Evolutionary conservation across 2,329 filamentous ascomycete genomes (phyloP), one percentile per base, ranked within the genome.

Genomic region (Diaporthe caulivora): DNA sequence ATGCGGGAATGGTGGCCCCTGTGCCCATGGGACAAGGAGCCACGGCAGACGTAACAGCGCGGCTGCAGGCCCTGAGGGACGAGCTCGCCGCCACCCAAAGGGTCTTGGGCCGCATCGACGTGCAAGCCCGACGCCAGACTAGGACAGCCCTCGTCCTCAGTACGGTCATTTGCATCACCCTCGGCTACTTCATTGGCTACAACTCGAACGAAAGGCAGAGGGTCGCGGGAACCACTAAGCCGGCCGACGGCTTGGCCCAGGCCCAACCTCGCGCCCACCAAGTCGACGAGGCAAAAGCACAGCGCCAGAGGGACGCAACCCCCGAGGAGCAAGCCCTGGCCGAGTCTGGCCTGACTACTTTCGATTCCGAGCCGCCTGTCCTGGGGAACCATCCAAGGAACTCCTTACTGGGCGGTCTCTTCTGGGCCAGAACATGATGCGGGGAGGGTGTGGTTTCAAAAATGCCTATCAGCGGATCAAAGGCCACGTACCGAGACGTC

Each of bases 391-490:
- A 17, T 7, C 34, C 55, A 5, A 15, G 42, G 42, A 13, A 18
- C 13, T 62, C 69, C 29, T 26, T 44, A n/a, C 42, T 71, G 44
- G 18, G 44, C 24, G 55, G 69, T 29, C 24, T 71, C 55, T 71
- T 71, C 31, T 71, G 69, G 69, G 69, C 69, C 18, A 53, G 31
- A 10, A 40, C n/a, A 6, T 42, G 44, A 53, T 26, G 26, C 40
- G 55, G 49, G 37, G 24, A 8, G 29, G 7, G 13, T n/a, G 11
- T 13, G 17, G 62, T 67, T 67, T 53, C 62, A 53, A 53, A 53
- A 15, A n/a, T 37, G 62, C 10, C 47, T 67, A 53, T 67, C 62
- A 67, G 62, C 31, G 62, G 62, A 40, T 53, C 47, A 6, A 6
- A 26, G 47, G 31, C 47, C n/a, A n/a, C 31, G 31, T 37, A 65